Base-by-base conservation (phyloP, 306 rosid genomes). In the Dicorynia guianensis region DNA sequence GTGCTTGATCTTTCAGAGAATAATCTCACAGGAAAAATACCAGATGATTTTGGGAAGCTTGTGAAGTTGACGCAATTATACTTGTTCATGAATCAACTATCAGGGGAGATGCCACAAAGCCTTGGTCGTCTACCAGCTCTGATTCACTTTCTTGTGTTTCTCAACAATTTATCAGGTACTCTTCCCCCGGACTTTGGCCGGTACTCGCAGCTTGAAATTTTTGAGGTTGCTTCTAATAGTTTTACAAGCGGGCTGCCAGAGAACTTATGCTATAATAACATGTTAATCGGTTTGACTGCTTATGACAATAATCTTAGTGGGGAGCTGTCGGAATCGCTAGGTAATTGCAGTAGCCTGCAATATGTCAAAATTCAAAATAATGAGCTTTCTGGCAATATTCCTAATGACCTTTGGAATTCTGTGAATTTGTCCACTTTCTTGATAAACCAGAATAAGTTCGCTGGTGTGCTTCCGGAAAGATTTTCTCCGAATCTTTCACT, bases 101-200 rank as follows among this genome's bases (percentile, higher is more conserved):
- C 78, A n/a, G 89, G 89, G 4, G 68, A 67, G 56, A 76, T 89
- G 36, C 93, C 88, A 0, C 70, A 74, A 8, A 60, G 75, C 47
- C 77, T 89, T 8, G 88, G 84, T 9, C 75, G 70, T 46, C 85
- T 89, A 5, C 91, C 86, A 5, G 17, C 55, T 6, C 66, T 89
- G 10, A 5, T 8, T 18, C 14, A 36, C 3, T 50, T 89, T 54
- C 43, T 4, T 13, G 5, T 86, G 62, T 86, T 61, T 44, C 8
- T 4, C 52, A 85, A 87, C 77, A 81, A 52, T 5, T 34, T 89
- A 3, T 79, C 85, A 5, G 91, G 91, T 3, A 43, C 14, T 8
- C n/a, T 87, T 40, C 81, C 93, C 47, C 78, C 81, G 0, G 85
- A 85, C 17, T 71, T 89, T 3, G 93, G 93, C 4, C 71, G 66